These are phyloP conservation scores for Pseudonectria buxi DNA, from an alignment of 2,329 filamentous ascomycete genomes.

Conservation along the genomic window DNA sequence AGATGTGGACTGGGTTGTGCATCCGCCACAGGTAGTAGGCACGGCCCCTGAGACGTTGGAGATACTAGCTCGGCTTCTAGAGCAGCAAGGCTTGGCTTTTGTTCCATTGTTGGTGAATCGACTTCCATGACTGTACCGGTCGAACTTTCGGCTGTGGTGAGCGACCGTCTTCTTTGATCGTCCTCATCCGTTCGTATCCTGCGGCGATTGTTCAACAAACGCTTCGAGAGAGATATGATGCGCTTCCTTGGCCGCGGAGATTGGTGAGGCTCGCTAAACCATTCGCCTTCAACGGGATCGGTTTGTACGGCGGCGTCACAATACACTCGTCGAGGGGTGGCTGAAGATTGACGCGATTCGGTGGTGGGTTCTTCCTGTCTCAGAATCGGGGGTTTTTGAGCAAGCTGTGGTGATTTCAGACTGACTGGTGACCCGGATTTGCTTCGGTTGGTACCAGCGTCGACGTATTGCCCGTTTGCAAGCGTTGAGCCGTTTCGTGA, in stretches of 20 bases:
- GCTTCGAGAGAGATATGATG: constrained; percentile 47
- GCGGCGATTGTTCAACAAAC: constrained; percentile 44
- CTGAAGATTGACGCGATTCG: constrained; percentile 33
- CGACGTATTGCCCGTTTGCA: constrained; percentile 38
- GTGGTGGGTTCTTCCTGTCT: constrained; percentile 22
- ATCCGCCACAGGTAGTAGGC: constrained; percentile 24
- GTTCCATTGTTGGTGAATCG: constrained; percentile 30
- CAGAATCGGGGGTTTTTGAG: constrained; percentile 20
- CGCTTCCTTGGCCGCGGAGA: constrained; percentile 37
- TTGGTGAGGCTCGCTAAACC: constrained; percentile 37
- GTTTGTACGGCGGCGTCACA: constrained; percentile 48
- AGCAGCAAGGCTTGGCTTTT: constrained; percentile 16
- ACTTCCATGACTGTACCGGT: constrained; percentile 34
- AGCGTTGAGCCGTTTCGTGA: constrained; percentile 31
- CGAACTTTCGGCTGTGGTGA: constrained; percentile 12
- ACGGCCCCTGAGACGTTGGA: constrained; percentile 15
- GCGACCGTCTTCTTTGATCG: constrained; percentile 24
- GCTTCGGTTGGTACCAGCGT: constrained; percentile 47
- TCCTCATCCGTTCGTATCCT: constrained; percentile 36
- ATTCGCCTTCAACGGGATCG: constrained; percentile 46
- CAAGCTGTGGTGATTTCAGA: constrained; percentile 32
- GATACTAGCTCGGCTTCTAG: constrained; percentile 18
- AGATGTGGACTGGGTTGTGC: constrained; percentile 21
- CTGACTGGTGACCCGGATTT: constrained; percentile 46
- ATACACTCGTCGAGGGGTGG: constrained; percentile 37